Evolutionary conservation across 257 asterid species (phyloP).

Genomic region (Hygrophila difformis): DNA sequence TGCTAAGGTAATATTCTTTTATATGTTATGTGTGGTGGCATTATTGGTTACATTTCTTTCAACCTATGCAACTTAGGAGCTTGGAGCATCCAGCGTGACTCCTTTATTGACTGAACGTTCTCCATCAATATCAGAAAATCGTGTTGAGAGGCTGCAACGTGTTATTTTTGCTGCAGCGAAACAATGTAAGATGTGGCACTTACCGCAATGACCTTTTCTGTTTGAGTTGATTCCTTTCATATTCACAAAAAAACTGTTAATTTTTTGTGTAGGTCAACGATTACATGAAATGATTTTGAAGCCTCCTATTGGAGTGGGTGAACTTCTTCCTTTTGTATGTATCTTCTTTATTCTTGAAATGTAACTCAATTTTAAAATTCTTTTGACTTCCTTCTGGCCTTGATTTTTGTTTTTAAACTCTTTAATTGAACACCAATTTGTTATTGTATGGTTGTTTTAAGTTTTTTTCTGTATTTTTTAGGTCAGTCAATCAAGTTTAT

Average conservation of each 20-base stretch:
- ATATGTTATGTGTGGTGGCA: not conserved
- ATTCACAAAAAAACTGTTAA: too few species aligned
- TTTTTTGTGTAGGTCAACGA: constrained; percentile 62
- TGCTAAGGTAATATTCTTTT: constrained; percentile 15
- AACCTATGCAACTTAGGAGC: constrained; percentile 44
- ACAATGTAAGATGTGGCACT: constrained; percentile 44
- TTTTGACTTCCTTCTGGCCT: not conserved
- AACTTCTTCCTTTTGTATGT: constrained; percentile 60
- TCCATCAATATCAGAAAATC: constrained; percentile 64
- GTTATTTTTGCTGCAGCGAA: constrained; percentile 83
- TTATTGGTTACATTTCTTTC: too few species aligned
- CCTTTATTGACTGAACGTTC: constrained; percentile 81
- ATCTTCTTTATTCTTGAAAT: constrained; percentile 4
- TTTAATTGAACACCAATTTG: too few species aligned
- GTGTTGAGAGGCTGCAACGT: constrained; percentile 77
- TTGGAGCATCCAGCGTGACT: constrained; percentile 85
- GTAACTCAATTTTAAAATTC: not conserved
- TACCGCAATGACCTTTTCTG: too few species aligned
- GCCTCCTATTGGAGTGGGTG: constrained; percentile 48
- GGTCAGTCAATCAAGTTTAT: constrained; percentile 59
- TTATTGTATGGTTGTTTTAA: too few species aligned
- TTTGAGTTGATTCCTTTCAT: too few species aligned
- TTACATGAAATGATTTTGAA: constrained; percentile 80
- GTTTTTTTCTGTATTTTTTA: constrained; percentile 18
- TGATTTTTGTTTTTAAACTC: not conserved